A percentile compares a stretch with the other conserved stretches of the same genome.
phyloP scores from a whole-genome alignment of 441 rosid genomes.

The Croton setiger region DNA sequence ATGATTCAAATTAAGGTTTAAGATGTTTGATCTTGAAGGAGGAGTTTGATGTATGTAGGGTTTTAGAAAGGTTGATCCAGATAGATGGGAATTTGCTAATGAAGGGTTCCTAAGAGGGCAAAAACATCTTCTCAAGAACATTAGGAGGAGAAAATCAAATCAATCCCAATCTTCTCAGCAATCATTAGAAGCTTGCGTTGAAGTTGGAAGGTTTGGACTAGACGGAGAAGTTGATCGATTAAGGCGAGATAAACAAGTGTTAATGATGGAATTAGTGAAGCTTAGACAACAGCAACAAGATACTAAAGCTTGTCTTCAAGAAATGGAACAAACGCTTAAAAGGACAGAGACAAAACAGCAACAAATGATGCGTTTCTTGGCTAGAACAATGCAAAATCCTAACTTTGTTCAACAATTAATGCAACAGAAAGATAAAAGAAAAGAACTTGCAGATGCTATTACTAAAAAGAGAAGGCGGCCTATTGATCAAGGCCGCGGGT shows the following conservation, averaged over 20 bases:
- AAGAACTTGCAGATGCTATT: slow-evolving; percentile 56
- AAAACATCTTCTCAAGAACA: slow-evolving; percentile 71
- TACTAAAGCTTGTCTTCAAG: slow-evolving; percentile 48
- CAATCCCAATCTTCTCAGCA: slow-evolving; percentile 39
- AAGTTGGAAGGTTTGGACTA: slow-evolving; percentile 63
- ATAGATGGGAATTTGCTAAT: slow-evolving; percentile 91
- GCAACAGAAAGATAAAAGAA: slow-evolving; percentile 49
- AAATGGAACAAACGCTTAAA: slow-evolving; percentile 63
- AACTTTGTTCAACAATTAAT: slow-evolving; percentile 55
- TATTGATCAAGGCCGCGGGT: slow-evolving; percentile 44
- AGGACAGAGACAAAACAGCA: slow-evolving; percentile 68
- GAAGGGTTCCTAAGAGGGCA: slow-evolving; percentile 88
- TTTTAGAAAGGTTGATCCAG: slow-evolving; percentile 88
- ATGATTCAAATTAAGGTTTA: not conserved
- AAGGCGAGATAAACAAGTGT: slow-evolving; percentile 63
- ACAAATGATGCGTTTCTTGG: slow-evolving; percentile 80
- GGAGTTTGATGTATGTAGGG: slow-evolving; percentile 51
- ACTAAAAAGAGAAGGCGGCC: slow-evolving; percentile 53
- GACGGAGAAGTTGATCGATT: slow-evolving; percentile 69
- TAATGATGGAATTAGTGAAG: slow-evolving; percentile 71
- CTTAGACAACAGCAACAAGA: slow-evolving; percentile 75
- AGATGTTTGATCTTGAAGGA: not conserved
- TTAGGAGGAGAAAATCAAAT: slow-evolving; percentile 60
- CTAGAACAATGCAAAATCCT: slow-evolving; percentile 69
- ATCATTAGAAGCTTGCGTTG: slow-evolving; percentile 53